Evolutionary conservation across 2,329 filamentous ascomycete genomes (phyloP), one percentile per base, ranked within the genome.

Genomic region (Curvularia spicifera): DNA sequence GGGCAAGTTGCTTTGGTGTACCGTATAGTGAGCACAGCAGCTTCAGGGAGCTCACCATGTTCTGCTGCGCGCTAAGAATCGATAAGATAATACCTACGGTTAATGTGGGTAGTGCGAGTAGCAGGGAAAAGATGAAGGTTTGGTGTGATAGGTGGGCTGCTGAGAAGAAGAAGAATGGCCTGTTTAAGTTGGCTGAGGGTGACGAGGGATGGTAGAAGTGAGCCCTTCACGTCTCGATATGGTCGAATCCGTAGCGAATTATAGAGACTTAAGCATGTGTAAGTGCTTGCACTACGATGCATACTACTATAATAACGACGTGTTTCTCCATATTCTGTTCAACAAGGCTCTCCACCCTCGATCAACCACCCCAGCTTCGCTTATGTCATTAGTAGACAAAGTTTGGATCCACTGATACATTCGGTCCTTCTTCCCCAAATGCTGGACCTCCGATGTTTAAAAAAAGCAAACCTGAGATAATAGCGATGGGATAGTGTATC

Each of bases 1-100:
- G 94, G 67, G 91, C 91, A 37, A 89, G 90, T 75, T 97, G 93
- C 75, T 97, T 96, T 67, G 93, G 92, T 0, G 95, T 98, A 2
- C 95, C 95, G 2, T 99, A 99, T 74, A 93, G 89, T 51, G 95
- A 99, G 79, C 95, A 99, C 76, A 95, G 91, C 75, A 96, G 91
- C 61, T 99, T 99, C 73, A 84, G 94, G 40, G 95, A 99, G 80
- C 78, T 99, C 72, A 94, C 92, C 0, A 89, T 98, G 85, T 99
- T 99, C 73, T 86, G 94, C 66, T 95, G 95, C 82, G 86, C 89
- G 20, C 75, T 99, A 75, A 82, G 91, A 56, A 96, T 99, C 64
- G 93, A 94, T 63, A 91, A 89, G 77, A 86, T 99, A 6, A 89
- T 99, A 15, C 95, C 95, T 0, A 99, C 95, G 0, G 95, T 99